A percentile compares a stretch with the other conserved stretches of the same genome.
These are phyloP conservation scores for Daldinia eschscholtzii DNA, from an alignment of 2,329 filamentous ascomycete genomes.

Conservation along the genomic window DNA sequence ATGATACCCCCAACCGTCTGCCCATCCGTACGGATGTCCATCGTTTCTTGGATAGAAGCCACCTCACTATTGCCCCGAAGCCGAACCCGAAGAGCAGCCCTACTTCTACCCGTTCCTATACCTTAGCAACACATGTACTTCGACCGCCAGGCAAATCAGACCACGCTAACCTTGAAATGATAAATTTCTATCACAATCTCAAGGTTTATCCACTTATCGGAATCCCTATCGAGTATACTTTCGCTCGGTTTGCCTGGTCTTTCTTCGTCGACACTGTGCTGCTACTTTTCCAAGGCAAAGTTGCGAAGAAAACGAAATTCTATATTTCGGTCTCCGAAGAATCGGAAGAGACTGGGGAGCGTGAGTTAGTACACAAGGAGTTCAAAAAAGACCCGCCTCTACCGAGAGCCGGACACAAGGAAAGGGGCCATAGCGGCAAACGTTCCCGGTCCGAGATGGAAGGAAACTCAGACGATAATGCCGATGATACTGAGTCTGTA, in stretches of 20 bases:
- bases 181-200: not conserved
- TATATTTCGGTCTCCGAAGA: not conserved
- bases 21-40: conserved; percentile 1
- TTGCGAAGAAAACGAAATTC: not conserved
- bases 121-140: not conserved
- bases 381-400: not conserved
- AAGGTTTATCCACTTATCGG: not conserved
- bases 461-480: not conserved
- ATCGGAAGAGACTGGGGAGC: not conserved
- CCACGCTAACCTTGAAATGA: not conserved
- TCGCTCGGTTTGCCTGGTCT: conserved; percentile 1
- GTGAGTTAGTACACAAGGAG: not conserved
- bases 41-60: not conserved
- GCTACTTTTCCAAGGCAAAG: not conserved
- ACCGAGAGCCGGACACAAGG: not conserved
- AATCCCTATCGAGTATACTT: not conserved
- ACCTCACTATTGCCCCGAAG: not conserved
- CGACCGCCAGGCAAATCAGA: not conserved
- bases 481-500: not conserved
- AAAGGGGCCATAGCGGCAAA: not conserved
- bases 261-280: not conserved
- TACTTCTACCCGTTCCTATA: not conserved
- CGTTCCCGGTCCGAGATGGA: not conserved
- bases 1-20: not conserved
- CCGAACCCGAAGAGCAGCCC: not conserved